phyloP scores from a whole-genome alignment of 2,329 filamentous ascomycete genomes.

The Gyromitra esculenta region DNA sequence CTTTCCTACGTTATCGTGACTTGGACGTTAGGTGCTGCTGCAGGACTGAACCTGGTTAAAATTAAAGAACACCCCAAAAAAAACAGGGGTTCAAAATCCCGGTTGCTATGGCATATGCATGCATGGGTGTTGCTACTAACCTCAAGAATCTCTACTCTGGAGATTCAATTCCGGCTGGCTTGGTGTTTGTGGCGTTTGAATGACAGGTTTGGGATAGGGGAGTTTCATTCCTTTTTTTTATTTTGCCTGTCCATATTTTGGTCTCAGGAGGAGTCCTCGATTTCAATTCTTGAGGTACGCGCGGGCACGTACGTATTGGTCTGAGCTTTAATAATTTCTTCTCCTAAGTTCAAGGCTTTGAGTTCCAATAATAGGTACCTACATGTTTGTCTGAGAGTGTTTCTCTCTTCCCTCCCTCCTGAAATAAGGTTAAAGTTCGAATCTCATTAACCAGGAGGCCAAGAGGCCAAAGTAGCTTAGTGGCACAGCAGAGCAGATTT shows the following conservation, averaged over 20 bases:
- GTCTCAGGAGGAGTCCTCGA: neutral
- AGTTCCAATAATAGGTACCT: neutral
- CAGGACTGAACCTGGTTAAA: constrained; percentile 40
- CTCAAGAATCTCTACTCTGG: constrained; percentile 26
- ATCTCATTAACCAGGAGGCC: neutral
- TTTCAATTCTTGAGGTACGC: neutral
- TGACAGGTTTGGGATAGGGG: neutral
- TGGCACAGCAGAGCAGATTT: neutral
- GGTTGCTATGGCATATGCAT: constrained; percentile 29
- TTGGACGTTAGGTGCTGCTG: constrained; percentile 23
- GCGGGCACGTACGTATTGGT: neutral
- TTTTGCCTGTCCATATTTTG: neutral
- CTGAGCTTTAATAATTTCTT: neutral
- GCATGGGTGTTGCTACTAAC: constrained; percentile 17
- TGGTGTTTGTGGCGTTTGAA: neutral
- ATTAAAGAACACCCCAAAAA: constrained; percentile 23
- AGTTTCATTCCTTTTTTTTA: neutral
- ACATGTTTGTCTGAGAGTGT: neutral
- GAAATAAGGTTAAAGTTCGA: neutral
- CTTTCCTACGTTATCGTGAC: constrained; percentile 40
- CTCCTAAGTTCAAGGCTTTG: neutral
- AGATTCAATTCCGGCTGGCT: constrained; percentile 1
- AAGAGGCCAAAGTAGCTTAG: neutral
- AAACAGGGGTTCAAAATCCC: constrained; percentile 12
- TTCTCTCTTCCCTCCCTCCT: neutral